A percentile compares a stretch with the other conserved stretches of the same genome.
phyloP scores from a whole-genome alignment of 2,329 filamentous ascomycete species.

The Ceratocystis variospora region DNA sequence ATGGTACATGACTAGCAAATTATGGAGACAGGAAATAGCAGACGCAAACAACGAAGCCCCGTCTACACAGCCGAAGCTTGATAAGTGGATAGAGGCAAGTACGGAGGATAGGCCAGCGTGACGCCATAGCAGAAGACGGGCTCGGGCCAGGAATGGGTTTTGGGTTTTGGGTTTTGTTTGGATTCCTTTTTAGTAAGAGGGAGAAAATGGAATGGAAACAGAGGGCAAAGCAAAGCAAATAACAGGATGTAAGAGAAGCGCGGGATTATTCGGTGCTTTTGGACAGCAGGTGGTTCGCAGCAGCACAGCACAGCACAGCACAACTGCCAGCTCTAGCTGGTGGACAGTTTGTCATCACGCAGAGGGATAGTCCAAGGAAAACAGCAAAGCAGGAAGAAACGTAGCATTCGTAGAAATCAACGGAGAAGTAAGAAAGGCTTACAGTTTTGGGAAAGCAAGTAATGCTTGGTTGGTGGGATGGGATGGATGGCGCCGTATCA shows the following conservation, averaged over 20 bases:
- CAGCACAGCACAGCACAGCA: neutral
- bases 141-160: conserved; percentile 1
- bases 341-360: too few species aligned
- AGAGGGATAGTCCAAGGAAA: too few species aligned
- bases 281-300: neutral
- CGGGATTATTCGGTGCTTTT: neutral
- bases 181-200: neutral
- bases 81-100: neutral
- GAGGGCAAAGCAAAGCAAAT: neutral
- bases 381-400: neutral
- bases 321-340: neutral
- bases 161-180: neutral
- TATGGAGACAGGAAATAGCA: neutral
- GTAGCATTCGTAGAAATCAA: neutral
- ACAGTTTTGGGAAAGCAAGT: neutral
- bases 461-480: neutral
- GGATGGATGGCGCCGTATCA: neutral
- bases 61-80: neutral
- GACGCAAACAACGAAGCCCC: too few species aligned
- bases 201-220: neutral
- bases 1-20: neutral
- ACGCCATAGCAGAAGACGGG: neutral
- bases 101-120: neutral
- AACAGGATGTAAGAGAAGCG: neutral
- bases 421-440: neutral